These are phyloP conservation scores for Yamadazyma atmosphaerica DNA, from an alignment of 1,139 yeast species.

Conservation along the genomic window DNA sequence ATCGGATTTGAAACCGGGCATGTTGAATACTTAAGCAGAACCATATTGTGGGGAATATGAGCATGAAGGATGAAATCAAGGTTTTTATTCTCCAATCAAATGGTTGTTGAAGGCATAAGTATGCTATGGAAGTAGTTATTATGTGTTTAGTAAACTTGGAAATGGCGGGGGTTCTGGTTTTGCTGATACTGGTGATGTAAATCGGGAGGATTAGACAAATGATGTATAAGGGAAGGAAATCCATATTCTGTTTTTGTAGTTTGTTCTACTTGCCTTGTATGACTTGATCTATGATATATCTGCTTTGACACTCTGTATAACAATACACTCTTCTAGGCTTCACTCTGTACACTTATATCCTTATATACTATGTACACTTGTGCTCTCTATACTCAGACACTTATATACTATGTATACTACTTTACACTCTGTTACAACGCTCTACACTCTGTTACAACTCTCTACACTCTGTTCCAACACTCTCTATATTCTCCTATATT, in stretches of 20 bases:
- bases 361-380: no score
- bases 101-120: constrained; percentile 3
- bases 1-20: constrained; percentile 8
- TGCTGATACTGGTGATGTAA: background rate
- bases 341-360: no score
- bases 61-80: constrained; percentile 1
- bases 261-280: no score
- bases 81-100: background rate
- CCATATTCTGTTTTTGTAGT: no score
- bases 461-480: background rate
- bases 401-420: no score
- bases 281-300: no score
- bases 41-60: constrained; percentile 11
- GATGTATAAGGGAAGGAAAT: background rate
- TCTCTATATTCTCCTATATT: background rate
- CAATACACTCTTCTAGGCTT: no score
- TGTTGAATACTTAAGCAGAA: constrained; percentile 9
- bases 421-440: no score
- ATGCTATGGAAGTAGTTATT: constrained; percentile 4
- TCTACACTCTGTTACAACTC: no score
- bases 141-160: constrained; percentile 4
- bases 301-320: no score
- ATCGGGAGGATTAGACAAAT: background rate
- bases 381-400: no score
- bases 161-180: background rate